Conservation (phyloP, 768 basidiomycete genomes). For the Gloeopeniophorella convolvens region DNA sequence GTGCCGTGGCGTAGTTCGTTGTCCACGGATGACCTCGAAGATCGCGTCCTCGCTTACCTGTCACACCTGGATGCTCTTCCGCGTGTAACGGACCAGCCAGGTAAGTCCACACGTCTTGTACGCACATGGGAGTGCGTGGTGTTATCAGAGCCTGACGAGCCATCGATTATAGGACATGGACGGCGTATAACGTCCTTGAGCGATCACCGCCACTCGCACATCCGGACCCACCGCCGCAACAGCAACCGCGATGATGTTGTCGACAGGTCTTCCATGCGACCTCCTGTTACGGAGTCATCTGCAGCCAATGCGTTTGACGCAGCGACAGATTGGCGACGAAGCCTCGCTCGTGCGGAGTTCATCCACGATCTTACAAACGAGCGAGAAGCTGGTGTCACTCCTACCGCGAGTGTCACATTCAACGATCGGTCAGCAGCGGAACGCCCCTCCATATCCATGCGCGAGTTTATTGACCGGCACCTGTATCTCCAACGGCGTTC, state of each 20-base stretch:
- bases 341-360: conserved; percentile 9
- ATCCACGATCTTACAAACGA: conserved; percentile 9
- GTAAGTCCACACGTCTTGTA: too few species aligned
- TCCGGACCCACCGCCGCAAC: too few species aligned
- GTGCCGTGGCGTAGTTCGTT: conserved; percentile 11
- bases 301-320: neutral
- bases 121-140: too few species aligned
- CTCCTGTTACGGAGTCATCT: conserved; percentile 3
- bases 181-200: conserved; percentile 5
- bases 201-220: too few species aligned
- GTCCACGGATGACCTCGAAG: neutral
- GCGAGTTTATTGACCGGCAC: conserved; percentile 4
- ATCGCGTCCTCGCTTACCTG: conserved; percentile 5
- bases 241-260: too few species aligned
- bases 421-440: conserved; percentile 4
- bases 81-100: conserved; percentile 9
- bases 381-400: neutral
- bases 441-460: conserved; percentile 5
- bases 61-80: neutral
- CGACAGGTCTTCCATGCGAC: conserved; percentile 1
- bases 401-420: neutral
- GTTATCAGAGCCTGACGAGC: too few species aligned
- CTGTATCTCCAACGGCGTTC: conserved; percentile 7
- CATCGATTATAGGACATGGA: conserved; percentile 1
- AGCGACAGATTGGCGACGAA: conserved; percentile 10